phyloP scores from a whole-genome alignment of 169 alveolate genomes.

The Theileria parva region DNA sequence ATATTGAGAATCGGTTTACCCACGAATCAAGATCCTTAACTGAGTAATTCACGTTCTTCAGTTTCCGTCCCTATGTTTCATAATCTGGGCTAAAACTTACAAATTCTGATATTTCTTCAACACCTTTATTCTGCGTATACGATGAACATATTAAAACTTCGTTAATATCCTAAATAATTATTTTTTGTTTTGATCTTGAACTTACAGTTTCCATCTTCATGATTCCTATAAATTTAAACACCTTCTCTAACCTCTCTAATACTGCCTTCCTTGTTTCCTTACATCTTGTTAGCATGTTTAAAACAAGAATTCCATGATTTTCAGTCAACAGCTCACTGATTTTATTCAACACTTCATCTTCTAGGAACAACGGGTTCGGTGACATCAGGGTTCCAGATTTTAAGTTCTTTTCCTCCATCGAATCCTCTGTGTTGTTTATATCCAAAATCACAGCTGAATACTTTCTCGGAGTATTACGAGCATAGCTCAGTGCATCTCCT shows the following conservation, averaged over 20 bases:
- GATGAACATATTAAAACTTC: conserved; percentile 33
- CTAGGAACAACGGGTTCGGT: conserved; percentile 49
- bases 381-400: conserved; percentile 40
- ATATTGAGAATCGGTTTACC: conserved; percentile 22
- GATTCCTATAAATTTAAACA: conserved; percentile 44
- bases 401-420: conserved; percentile 3
- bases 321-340: conserved; percentile 5
- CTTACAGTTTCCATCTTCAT: conserved; percentile 35
- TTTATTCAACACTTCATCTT: conserved; percentile 2
- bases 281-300: conserved; percentile 52
- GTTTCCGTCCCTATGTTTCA: neutral
- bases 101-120: neutral
- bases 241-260: conserved; percentile 4
- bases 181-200: neutral
- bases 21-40: neutral
- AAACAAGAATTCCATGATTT: conserved; percentile 19
- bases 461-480: neutral
- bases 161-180: conserved; percentile 26
- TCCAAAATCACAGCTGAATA: conserved; percentile 25
- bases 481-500: conserved; percentile 27
- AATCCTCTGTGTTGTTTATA: conserved; percentile 39
- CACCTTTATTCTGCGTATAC: neutral
- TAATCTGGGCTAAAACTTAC: conserved; percentile 21
- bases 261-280: conserved; percentile 27
- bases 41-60: neutral